Evolutionary conservation across 179 eudicot genomes (phyloP), one percentile per base, ranked within the genome.

Genomic region (Silene coronaria): DNA sequence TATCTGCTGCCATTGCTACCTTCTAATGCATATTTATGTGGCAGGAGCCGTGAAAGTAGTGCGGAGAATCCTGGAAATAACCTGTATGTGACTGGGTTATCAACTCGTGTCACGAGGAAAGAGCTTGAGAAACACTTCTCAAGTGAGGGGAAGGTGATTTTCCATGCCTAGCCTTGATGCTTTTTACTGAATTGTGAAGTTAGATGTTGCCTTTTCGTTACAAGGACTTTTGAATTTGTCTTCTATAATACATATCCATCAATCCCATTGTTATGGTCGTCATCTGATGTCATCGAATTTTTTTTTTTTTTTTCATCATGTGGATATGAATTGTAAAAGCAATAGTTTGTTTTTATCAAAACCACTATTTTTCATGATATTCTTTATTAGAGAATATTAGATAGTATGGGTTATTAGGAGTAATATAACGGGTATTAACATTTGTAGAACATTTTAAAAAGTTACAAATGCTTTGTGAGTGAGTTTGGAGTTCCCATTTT

Each of bases 51-150:
- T 28, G 96, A 85, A 46, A 87, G 88, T 70, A 89, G 86, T 69
- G 91, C 85, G 36, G 99, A 95, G 79, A 95, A 95, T 71, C 97
- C 95, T 16, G 99, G 99, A 51, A 95, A 95, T 76, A 95, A 92
- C 76, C 84, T 95, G 74, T 95, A 95, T 86, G 99, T 95, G 77
- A 95, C 97, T 2, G 97, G 97, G 59, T 79, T 95, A 64, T 95
- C 97, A 27, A 13, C 93, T 11, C 85, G 97, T 76, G 85, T 93
- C 53, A 87, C 96, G 12, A 91, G 77, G 84, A 87, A 85, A 81
- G 97, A 92, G 24, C 84, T 95, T 57, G 96, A 91, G 87, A 89
- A 91, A 79, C 99, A 92, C 79, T 95, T 95, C 53, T 80, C 97
- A 5, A 83, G 83, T 71, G 97, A 95, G 81, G 99, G 99, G 74